A percentile compares a stretch with the other conserved stretches of the same genome.
Evolutionary conservation across 1,139 yeast genomes (phyloP).

Genomic region (Geotrichum fermentans): DNA sequence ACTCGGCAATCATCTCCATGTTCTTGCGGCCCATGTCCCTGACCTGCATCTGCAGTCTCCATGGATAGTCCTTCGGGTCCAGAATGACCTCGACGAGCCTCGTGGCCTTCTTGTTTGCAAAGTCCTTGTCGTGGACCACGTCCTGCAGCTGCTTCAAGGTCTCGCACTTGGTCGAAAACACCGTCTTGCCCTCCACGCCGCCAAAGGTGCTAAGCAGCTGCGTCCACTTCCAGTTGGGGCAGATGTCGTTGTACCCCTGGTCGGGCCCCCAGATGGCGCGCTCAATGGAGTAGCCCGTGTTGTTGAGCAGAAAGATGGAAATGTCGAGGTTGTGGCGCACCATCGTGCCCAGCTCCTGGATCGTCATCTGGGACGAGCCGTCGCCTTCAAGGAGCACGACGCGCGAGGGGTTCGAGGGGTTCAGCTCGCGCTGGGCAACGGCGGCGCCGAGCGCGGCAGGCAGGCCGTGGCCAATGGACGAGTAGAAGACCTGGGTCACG

Average conservation of each 20-base stretch:
- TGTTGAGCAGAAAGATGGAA: constrained; percentile 65
- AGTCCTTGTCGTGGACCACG: constrained; percentile 39
- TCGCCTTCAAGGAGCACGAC: constrained; percentile 76
- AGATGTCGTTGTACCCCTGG: constrained; percentile 72
- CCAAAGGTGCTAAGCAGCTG: constrained; percentile 64
- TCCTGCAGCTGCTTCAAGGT: constrained; percentile 38
- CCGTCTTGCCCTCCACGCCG: constrained; percentile 45
- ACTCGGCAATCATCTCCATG: constrained; percentile 26
- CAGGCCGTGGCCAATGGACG: constrained; percentile 81
- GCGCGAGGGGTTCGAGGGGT: constrained; percentile 42
- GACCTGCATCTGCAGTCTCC: constrained; percentile 42
- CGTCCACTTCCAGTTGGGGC: constrained; percentile 76
- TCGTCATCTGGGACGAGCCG: constrained; percentile 88
- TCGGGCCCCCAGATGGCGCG: constrained; percentile 75
- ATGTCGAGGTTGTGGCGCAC: constrained; percentile 57
- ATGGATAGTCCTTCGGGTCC: constrained; percentile 58
- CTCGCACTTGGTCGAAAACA: constrained; percentile 35
- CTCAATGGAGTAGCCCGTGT: constrained; percentile 83
- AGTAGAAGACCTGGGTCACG: constrained; percentile 65
- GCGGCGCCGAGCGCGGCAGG: constrained; percentile 82
- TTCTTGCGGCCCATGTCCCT: constrained; percentile 30
- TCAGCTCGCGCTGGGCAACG: constrained; percentile 55
- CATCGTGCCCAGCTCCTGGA: constrained; percentile 65
- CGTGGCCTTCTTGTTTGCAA: constrained; percentile 31
- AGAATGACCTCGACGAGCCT: constrained; percentile 55